Evolutionary conservation across 257 asterid genomes (phyloP).

Genomic region (Solanum paucissectum): DNA sequence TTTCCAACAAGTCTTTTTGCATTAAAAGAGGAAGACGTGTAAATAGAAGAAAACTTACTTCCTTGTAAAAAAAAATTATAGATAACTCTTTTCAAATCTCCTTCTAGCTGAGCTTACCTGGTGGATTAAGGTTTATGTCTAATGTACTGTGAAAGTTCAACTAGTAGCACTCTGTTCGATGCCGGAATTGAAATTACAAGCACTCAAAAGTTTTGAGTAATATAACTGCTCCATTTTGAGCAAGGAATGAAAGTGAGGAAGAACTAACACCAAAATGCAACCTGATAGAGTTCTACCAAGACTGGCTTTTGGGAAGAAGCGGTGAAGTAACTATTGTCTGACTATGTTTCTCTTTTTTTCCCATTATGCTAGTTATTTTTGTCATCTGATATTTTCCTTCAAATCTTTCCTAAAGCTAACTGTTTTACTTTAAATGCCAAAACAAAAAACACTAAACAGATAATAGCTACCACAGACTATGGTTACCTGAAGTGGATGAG

Average conservation of each 20-base stretch:
- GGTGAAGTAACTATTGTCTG: background rate
- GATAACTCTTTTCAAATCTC: background rate
- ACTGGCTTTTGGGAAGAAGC: background rate
- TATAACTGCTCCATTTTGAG: background rate
- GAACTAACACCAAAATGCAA: background rate
- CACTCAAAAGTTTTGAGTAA: background rate
- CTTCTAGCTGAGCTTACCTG: background rate
- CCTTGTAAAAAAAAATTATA: background rate
- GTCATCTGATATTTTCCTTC: background rate
- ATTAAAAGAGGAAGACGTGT: background rate
- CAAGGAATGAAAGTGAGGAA: background rate
- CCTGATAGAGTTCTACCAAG: background rate
- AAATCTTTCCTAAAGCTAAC: background rate
- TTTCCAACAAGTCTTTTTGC: background rate
- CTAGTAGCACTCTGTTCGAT: background rate
- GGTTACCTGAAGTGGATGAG: slow-evolving; percentile 61
- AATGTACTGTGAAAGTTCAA: background rate
- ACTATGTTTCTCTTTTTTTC: background rate
- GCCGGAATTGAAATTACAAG: background rate
- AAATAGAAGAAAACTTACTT: background rate
- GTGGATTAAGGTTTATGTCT: background rate
- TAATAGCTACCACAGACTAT: background rate
- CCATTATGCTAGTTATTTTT: background rate
- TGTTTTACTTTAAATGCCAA: background rate
- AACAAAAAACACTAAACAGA: background rate